phyloP scores from a whole-genome alignment of 169 alveolate species.

The Miamiensis avidus region DNA sequence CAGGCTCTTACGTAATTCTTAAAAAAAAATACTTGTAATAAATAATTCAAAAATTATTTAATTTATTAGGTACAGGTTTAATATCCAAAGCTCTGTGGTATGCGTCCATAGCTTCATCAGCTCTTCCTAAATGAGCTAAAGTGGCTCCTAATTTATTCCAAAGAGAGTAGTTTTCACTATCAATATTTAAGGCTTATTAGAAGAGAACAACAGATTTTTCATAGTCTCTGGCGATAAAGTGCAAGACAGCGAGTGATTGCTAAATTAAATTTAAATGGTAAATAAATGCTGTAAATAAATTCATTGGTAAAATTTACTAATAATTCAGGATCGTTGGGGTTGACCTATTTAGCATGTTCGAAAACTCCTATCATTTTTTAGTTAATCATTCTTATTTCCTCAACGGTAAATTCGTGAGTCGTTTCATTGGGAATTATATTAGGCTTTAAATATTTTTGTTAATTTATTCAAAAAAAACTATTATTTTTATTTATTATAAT shows the following conservation, averaged over 20 bases:
- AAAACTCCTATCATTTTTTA: slow-evolving; percentile 53
- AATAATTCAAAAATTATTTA: too few relatives aligned
- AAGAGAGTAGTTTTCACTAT: slow-evolving; percentile 76
- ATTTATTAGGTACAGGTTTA: slow-evolving; percentile 51
- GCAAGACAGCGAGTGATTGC: slow-evolving; percentile 87
- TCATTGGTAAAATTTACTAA: slow-evolving; percentile 5
- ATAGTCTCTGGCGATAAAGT: slow-evolving; percentile 80
- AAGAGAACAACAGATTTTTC: slow-evolving; percentile 78
- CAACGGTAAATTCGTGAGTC: slow-evolving; percentile 33
- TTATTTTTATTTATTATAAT: background rate
- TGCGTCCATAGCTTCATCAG: slow-evolving; percentile 72
- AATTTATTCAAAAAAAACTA: background rate
- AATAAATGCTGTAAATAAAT: background rate
- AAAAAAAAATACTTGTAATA: too few relatives aligned
- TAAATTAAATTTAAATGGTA: background rate
- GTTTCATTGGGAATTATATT: slow-evolving; percentile 19
- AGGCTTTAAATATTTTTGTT: background rate
- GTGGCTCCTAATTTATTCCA: slow-evolving; percentile 92
- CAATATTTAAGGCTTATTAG: slow-evolving; percentile 70
- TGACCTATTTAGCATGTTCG: slow-evolving; percentile 53
- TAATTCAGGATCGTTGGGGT: slow-evolving; percentile 71
- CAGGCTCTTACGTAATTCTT: slow-evolving; percentile 82
- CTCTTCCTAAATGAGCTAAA: slow-evolving; percentile 74
- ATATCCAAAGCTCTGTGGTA: slow-evolving; percentile 79
- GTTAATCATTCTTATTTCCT: slow-evolving; percentile 47